A percentile compares a stretch with the other conserved stretches of the same genome.
phyloP scores from a whole-genome alignment of 768 basidiomycete species.

The Podaxis pistillaris region DNA sequence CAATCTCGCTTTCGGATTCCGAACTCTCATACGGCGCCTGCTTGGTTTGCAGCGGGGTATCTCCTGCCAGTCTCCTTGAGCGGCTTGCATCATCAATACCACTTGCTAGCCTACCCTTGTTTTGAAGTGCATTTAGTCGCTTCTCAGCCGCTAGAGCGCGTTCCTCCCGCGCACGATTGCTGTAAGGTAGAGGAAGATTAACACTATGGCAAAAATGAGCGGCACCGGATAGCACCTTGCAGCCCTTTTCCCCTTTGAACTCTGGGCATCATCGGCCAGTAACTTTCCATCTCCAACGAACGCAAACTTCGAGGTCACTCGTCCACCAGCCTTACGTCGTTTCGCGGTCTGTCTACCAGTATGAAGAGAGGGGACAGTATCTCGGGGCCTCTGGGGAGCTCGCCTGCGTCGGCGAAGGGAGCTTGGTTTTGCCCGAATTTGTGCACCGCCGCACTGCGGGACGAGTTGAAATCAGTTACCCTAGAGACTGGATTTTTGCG shows the following conservation, averaged over 20 bases:
- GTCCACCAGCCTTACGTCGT: conserved; percentile 68
- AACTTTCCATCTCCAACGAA: conserved; percentile 59
- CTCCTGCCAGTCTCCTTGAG: conserved; percentile 11
- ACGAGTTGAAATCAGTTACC: not conserved
- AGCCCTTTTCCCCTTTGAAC: conserved; percentile 67
- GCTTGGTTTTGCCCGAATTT: conserved; percentile 58
- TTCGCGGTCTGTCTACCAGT: conserved; percentile 64
- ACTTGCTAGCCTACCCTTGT: conserved; percentile 20
- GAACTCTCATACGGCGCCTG: conserved; percentile 20
- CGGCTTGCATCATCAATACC: not conserved
- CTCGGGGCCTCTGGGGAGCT: conserved; percentile 25
- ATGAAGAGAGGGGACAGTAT: conserved; percentile 49
- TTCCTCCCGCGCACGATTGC: conserved; percentile 79
- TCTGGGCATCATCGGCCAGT: conserved; percentile 43
- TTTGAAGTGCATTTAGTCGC: conserved; percentile 44
- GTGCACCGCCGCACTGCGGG: conserved; percentile 76
- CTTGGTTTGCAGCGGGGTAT: conserved; percentile 12
- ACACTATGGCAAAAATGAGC: not conserved
- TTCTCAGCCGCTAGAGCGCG: conserved; percentile 73
- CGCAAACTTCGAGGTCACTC: conserved; percentile 59
- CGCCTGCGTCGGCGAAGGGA: conserved; percentile 39
- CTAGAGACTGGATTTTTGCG: conserved; percentile 12
- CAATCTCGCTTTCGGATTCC: conserved; percentile 35
- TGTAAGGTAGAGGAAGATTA: conserved; percentile 26
- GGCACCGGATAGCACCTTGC: conserved; percentile 43